Conservation (phyloP, 768 basidiomycete genomes). For the Lactarius deliciosus region DNA sequence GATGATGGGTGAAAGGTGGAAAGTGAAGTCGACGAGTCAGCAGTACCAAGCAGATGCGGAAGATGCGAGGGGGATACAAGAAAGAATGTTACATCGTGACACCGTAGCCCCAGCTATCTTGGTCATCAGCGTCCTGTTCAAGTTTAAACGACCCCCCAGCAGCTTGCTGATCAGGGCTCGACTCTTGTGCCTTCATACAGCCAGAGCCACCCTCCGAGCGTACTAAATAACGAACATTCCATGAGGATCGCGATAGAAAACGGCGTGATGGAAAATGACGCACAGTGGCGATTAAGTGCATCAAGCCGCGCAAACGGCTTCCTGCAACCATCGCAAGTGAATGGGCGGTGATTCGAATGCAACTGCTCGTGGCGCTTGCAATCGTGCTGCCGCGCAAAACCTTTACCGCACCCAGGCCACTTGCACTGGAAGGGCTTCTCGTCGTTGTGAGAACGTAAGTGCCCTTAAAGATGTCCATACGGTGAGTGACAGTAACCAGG, state of each 20-base stretch:
- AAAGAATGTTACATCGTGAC: neutral
- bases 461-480: slow-evolving; percentile 49
- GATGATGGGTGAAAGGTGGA: neutral
- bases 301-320: slow-evolving; percentile 96
- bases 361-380: slow-evolving; percentile 96
- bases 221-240: slow-evolving; percentile 42
- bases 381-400: slow-evolving; percentile 92
- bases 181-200: slow-evolving; percentile 51
- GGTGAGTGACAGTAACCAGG: slow-evolving; percentile 4
- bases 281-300: slow-evolving; percentile 89
- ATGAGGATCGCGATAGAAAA: neutral
- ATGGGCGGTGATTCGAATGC: slow-evolving; percentile 89
- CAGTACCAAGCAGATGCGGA: neutral
- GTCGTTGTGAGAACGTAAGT: slow-evolving; percentile 91
- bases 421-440: slow-evolving; percentile 94
- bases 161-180: slow-evolving; percentile 24
- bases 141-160: slow-evolving; percentile 12
- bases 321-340: slow-evolving; percentile 88
- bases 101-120: slow-evolving; percentile 13
- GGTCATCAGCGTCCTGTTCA: slow-evolving; percentile 10
- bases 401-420: slow-evolving; percentile 93
- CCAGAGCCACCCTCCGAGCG: slow-evolving; percentile 82
- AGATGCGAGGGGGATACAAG: neutral
- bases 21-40: neutral
- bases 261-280: slow-evolving; percentile 31